Base-by-base conservation (phyloP, 2,329 filamentous ascomycete species). In the Nectriaceae sp. region DNA sequence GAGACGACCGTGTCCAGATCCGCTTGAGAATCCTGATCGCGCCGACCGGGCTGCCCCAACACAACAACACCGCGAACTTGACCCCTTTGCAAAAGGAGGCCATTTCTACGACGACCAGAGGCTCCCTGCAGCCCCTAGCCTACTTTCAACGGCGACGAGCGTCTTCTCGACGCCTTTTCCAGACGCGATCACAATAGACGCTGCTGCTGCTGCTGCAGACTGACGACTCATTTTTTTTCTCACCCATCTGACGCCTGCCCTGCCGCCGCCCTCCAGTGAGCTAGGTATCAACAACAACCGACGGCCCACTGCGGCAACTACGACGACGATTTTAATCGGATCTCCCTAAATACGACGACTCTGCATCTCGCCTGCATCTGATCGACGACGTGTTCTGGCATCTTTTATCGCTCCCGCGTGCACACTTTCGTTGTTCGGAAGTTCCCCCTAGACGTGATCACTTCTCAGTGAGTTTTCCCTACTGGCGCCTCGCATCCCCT, bases 381-480 rank as follows among this genome's bases (percentile, higher is more conserved):
- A 36, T 18, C 33, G 19, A 10, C 20, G n/a, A n/a, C n/a, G n/a
- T n/a, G 11, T 22, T 24, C 15, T 18, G 13, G 16, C 33, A 37
- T 39, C 19, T 11, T 39, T 39, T 16, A n/a, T 36, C 33, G 33
- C 24, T 36, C n/a, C 37, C 5, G 37, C 33, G 11, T 21, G 13
- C 37, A 21, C 47, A 47, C 51, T 58, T 50, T 58, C 53, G 42
- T 42, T 48, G 10, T 22, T 44, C 49, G 54, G 53, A 55, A 60
- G 51, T 49, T 48, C 49, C 29, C 43, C 52, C 47, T 26, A 59
- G 68, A 68, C 69, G 69, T 65, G 68, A 71, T 72, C 66, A 66
- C 69, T 71, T 72, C 68, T 65, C 59, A 58, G 67, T 70, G 60
- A 68, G 68, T 70, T 63, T 57, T 54, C 18, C 37, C 19, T 39